Base-by-base conservation (phyloP, 2,329 filamentous ascomycete genomes). In the Daldinia sp. region DNA sequence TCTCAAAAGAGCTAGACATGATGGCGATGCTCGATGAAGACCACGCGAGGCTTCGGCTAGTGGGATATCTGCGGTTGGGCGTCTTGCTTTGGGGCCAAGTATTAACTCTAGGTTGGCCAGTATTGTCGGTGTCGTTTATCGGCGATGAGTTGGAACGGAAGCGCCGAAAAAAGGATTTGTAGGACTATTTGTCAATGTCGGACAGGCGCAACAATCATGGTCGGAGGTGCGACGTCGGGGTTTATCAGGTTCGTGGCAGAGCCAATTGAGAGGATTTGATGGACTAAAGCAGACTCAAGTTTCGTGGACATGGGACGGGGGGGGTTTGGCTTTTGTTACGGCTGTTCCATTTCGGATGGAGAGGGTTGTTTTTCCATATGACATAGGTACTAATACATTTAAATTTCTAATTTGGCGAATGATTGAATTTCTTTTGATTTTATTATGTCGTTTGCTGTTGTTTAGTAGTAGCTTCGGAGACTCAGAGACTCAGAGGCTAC, bases 1-100 rank as follows among this genome's bases (percentile, higher is more conserved):
- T 99, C 86, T 99, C 96, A 80, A 98, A 98, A 66, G 93, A 95
- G 84, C 90, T 92, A 74, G 92, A 89, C 92, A 94, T 94, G 74
- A 57, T 72, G 67, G 56, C 51, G 63, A 48, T 53, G 44, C 48
- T 50, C 26, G 51, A 30, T 26, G n/a, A 23, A 13, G 51, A 60
- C 57, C 60, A 65, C 56, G 60, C 65, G 30, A 54, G 23, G 33
- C 12, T 60, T 71, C 67, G 42, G 53, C 50, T 66, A 18, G 48
- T 57, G 18, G 30, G 30, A 42, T 60, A 48, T 30, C 58, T 55
- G 20, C 56, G 39, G 23, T 44, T 48, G 39, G 56, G 63, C 50
- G 62, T 58, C 12, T 39, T 57, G 46, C 58, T 33, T 41, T 66
- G 26, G 26, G 66, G 35, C 60, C 55, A 57, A 62, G 66, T 65